These are phyloP conservation scores for Lecanoromycetidae sp. DNA, from an alignment of 2,329 filamentous ascomycete species.

Conservation along the genomic window DNA sequence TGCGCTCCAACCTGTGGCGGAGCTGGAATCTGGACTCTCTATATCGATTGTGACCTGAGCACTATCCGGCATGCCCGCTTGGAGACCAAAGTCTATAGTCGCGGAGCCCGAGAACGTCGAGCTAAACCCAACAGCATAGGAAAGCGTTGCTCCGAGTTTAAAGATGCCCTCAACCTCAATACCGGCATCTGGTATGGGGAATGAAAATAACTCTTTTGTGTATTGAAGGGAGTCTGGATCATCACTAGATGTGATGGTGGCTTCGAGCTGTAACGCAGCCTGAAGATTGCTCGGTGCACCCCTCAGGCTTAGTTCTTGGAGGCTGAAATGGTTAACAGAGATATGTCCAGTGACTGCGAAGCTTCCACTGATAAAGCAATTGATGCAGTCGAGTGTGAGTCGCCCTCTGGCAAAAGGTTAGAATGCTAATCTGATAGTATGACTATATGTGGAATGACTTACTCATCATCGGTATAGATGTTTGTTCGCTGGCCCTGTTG, in stretches of 20 bases:
- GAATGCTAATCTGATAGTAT: background rate
- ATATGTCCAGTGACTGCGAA: conserved; percentile 21
- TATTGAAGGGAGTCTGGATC: conserved; percentile 6
- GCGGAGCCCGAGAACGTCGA: conserved; percentile 18
- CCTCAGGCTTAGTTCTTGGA: conserved; percentile 17
- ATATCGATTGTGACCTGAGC: conserved; percentile 21
- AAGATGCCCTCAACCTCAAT: conserved; percentile 21
- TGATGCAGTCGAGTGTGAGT: conserved; percentile 20
- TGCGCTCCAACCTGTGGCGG: conserved; percentile 20
- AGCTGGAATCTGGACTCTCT: conserved; percentile 18
- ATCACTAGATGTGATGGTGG: conserved; percentile 13
- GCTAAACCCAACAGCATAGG: conserved; percentile 20
- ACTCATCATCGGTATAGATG: conserved; percentile 18
- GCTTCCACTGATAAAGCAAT: conserved; percentile 22
- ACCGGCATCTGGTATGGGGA: conserved; percentile 21
- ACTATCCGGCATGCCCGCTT: conserved; percentile 20
- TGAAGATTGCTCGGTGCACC: conserved; percentile 19
- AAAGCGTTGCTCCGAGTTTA: conserved; percentile 20
- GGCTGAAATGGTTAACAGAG: conserved; percentile 19
- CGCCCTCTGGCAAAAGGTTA: conserved; percentile 1
- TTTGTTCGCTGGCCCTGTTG: conserved; percentile 15
- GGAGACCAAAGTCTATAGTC: conserved; percentile 21
- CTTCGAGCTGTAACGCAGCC: conserved; percentile 18
- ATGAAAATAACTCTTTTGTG: conserved; percentile 15
- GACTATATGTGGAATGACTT: background rate